phyloP scores from a whole-genome alignment of 305 asterid species.

The Fraxinus sp. region DNA sequence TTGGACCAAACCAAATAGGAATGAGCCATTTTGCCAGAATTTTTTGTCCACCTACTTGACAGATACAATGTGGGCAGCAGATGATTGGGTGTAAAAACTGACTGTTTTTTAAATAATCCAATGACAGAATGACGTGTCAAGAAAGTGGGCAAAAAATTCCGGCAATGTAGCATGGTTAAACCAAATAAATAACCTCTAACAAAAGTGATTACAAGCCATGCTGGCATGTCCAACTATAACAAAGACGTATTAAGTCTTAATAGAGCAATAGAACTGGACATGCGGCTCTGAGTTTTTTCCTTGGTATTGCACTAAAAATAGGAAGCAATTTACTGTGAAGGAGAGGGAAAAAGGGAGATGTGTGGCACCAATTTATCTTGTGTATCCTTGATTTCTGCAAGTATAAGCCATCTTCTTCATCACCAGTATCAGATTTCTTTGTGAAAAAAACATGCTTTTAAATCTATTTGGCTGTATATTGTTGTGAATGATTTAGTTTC shows the following conservation, averaged over 20 bases:
- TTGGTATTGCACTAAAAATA: not conserved
- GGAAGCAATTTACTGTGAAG: not conserved
- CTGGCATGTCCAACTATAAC: no score
- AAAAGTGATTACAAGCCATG: no score
- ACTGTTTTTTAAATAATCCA: no score
- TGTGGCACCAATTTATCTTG: not conserved
- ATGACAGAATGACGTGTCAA: no score
- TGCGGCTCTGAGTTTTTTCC: not conserved
- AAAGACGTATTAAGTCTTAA: not conserved
- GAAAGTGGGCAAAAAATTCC: no score
- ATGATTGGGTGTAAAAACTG: no score
- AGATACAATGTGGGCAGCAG: no score
- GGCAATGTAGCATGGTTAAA: no score
- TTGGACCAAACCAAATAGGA: not conserved
- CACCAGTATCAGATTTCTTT: not conserved
- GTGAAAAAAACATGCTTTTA: not conserved
- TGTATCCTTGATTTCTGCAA: not conserved
- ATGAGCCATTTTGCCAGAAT: no score
- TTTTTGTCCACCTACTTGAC: no score
- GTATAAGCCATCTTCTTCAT: not conserved
- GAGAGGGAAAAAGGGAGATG: slow-evolving; percentile 1
- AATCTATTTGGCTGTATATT: not conserved
- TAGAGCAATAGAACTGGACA: not conserved
- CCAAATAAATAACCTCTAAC: no score
- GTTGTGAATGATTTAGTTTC: not conserved